Conservation (phyloP, 2,329 filamentous ascomycete species). For the Penicillium sp. region DNA sequence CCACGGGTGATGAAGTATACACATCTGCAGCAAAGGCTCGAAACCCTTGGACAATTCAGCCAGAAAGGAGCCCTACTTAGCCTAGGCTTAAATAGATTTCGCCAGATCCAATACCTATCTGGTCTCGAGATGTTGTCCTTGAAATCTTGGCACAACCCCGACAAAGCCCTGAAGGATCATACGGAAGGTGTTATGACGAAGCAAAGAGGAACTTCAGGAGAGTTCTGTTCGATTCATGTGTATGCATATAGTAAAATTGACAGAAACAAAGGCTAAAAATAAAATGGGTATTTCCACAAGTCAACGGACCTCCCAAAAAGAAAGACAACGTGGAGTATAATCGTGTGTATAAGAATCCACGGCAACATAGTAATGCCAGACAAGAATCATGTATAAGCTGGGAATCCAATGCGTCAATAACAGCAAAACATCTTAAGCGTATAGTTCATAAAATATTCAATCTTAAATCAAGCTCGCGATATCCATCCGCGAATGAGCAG, state of each 20-base stretch:
- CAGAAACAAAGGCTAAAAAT: not conserved
- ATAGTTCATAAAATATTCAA: not conserved
- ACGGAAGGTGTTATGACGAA: too few species aligned
- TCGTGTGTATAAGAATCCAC: not conserved
- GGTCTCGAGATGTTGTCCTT: too few species aligned
- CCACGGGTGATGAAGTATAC: too few species aligned
- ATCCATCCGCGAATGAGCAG: conserved; percentile 45
- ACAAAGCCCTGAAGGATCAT: too few species aligned
- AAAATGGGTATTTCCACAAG: conserved; percentile 1
- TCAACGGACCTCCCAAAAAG: not conserved
- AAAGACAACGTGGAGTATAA: not conserved
- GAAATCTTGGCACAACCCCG: too few species aligned
- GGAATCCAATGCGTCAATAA: not conserved
- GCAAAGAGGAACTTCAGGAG: too few species aligned
- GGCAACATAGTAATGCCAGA: not conserved
- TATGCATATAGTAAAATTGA: not conserved
- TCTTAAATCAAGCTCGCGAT: conserved; percentile 48
- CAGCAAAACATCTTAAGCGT: not conserved
- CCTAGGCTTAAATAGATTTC: too few species aligned
- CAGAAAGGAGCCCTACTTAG: too few species aligned
- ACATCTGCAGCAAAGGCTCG: too few species aligned
- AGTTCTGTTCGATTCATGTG: not conserved
- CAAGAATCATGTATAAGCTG: not conserved
- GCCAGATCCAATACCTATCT: too few species aligned
- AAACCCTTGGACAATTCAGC: too few species aligned